Evolutionary conservation across 352 stramenopile genomes (phyloP).

Genomic region (Peronospora farinosa): DNA sequence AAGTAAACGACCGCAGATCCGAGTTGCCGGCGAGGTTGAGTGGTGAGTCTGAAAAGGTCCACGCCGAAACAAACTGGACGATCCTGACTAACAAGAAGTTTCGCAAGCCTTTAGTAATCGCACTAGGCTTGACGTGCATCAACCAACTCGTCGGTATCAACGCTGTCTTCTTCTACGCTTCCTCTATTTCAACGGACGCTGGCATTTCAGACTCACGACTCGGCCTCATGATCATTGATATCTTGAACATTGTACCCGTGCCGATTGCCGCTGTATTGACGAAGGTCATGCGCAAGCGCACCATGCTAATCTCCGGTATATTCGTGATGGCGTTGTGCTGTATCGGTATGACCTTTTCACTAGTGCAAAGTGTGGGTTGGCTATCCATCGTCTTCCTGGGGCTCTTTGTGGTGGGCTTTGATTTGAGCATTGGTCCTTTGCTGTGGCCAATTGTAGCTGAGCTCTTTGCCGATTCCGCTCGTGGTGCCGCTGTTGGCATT

Average conservation of each 20-base stretch:
- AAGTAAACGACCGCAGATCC: conserved; percentile 10
- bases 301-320: conserved; percentile 46
- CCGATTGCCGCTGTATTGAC: conserved; percentile 5
- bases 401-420: conserved; percentile 41
- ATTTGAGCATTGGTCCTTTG: conserved; percentile 45
- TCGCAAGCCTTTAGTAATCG: conserved; percentile 27
- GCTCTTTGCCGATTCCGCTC: conserved; percentile 54
- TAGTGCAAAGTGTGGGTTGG: conserved; percentile 23
- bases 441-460: conserved; percentile 45
- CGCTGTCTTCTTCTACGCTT: conserved; percentile 48
- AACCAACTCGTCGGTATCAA: conserved; percentile 48
- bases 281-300: conserved; percentile 4
- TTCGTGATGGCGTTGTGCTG: too few relatives aligned
- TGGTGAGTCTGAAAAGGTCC: conserved; percentile 8
- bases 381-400: conserved; percentile 49
- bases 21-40: conserved; percentile 10
- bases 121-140: conserved; percentile 23
- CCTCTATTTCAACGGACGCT: conserved; percentile 28
- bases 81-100: conserved; percentile 13
- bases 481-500: conserved; percentile 38
- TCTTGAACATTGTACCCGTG: conserved; percentile 34
- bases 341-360: conserved; percentile 33
- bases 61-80: background rate
- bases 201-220: conserved; percentile 29
- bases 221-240: conserved; percentile 32